Evolutionary conservation across 2,329 filamentous ascomycete species (phyloP).

Genomic region (Claviceps africana): DNA sequence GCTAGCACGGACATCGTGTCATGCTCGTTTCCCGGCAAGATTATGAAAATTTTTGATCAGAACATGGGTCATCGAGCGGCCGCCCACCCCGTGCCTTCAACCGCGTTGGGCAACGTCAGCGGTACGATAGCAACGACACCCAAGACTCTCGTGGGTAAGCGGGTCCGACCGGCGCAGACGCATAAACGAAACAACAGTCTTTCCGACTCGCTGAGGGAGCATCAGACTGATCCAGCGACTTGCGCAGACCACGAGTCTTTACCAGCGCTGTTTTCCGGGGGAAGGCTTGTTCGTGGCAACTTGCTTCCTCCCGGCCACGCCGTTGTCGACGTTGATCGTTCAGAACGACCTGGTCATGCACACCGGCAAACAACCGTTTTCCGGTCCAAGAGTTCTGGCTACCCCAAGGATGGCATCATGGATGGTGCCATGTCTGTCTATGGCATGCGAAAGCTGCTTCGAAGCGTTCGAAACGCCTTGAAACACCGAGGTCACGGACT

Average conservation of each 20-base stretch:
- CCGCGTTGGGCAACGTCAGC: constrained; percentile 29
- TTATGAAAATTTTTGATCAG: constrained; percentile 24
- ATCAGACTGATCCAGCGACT: constrained; percentile 34
- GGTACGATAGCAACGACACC: constrained; percentile 45
- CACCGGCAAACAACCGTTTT: constrained; percentile 42
- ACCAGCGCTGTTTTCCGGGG: constrained; percentile 54
- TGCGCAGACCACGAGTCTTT: constrained; percentile 43
- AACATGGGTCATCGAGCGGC: constrained; percentile 29
- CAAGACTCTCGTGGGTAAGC: constrained; percentile 42
- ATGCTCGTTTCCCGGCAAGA: constrained; percentile 48
- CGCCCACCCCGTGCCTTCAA: constrained; percentile 43
- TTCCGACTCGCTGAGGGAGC: constrained; percentile 69
- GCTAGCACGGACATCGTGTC: constrained; percentile 48
- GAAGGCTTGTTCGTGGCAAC: constrained; percentile 77
- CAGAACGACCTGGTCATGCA: constrained; percentile 30
- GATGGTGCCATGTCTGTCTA: constrained; percentile 51
- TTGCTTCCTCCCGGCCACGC: constrained; percentile 70
- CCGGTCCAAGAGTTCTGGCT: constrained; percentile 21
- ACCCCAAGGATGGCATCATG: constrained; percentile 32
- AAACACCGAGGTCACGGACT: constrained; percentile 42
- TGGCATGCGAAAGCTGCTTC: constrained; percentile 74
- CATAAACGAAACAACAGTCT: constrained; percentile 83
- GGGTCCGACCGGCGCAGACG: constrained; percentile 39
- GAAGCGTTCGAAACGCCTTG: constrained; percentile 70
- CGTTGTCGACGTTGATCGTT: constrained; percentile 54